Conservation (phyloP, 352 stramenopile genomes). For the Lagenidium sp. region DNA sequence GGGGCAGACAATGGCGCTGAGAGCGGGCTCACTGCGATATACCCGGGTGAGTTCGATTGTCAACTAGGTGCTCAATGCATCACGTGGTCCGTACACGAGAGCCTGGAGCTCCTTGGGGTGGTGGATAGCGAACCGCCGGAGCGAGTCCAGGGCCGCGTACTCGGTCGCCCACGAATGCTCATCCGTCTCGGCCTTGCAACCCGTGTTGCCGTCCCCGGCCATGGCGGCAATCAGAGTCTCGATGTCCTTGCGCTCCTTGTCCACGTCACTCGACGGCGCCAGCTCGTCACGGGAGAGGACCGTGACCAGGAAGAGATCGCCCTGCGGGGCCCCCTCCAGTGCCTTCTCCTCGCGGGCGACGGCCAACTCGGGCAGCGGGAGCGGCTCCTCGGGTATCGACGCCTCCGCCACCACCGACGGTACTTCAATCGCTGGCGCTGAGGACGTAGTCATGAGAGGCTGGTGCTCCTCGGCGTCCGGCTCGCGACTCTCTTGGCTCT, state of each 20-base stretch:
- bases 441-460: neutral
- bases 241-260: slow-evolving; percentile 20
- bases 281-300: slow-evolving; percentile 39
- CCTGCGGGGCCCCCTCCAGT: slow-evolving; percentile 40
- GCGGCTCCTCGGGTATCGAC: neutral
- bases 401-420: neutral
- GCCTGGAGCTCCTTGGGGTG: slow-evolving; percentile 7
- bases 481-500: neutral
- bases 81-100: too few species aligned
- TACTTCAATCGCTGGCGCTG: neutral
- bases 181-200: slow-evolving; percentile 1
- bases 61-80: too few species aligned
- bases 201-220: neutral
- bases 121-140: slow-evolving; percentile 15
- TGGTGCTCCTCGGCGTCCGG: slow-evolving; percentile 5
- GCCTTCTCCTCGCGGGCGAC: slow-evolving; percentile 21
- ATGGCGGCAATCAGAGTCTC: slow-evolving; percentile 15
- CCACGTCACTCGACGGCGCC: slow-evolving; percentile 18
- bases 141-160: slow-evolving; percentile 14
- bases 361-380: slow-evolving; percentile 10
- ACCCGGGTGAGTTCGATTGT: too few species aligned
- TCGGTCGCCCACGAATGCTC: slow-evolving; percentile 15
- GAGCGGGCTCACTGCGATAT: too few species aligned
- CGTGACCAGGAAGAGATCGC: slow-evolving; percentile 48
- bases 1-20: slow-evolving; percentile 38